Conservation (phyloP, 1,284 basidiomycete genomes). For the Ceratobasidium sp. region DNA sequence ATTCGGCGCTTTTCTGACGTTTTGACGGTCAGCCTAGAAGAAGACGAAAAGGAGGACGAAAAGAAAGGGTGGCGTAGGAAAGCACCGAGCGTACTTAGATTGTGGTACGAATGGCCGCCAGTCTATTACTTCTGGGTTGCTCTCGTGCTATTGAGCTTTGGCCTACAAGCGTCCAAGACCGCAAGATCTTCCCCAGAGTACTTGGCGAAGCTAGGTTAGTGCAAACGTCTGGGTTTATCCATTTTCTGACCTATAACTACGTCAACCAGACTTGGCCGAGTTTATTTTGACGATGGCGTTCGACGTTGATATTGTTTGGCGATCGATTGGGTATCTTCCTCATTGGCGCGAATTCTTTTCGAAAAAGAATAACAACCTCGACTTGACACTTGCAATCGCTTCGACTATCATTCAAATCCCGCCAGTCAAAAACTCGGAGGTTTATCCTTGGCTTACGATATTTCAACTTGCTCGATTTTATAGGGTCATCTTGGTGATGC, state of each 20-base stretch:
- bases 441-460: constrained; percentile 92
- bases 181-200: constrained; percentile 67
- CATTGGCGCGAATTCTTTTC: constrained; percentile 86
- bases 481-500: constrained; percentile 90
- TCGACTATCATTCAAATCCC: constrained; percentile 91
- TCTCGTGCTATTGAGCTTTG: constrained; percentile 78
- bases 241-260: background rate
- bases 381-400: constrained; percentile 83
- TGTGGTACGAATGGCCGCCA: constrained; percentile 45
- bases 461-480: constrained; percentile 94
- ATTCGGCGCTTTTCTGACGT: too few relatives aligned
- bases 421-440: constrained; percentile 70
- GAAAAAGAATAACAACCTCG: constrained; percentile 79
- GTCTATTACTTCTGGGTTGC: constrained; percentile 82
- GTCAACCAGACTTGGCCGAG: constrained; percentile 73
- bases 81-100: constrained; percentile 46
- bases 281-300: constrained; percentile 86
- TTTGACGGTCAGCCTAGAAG: too few relatives aligned
- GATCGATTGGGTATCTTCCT: constrained; percentile 80
- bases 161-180: constrained; percentile 82
- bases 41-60: constrained; percentile 69
- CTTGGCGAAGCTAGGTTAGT: constrained; percentile 59
- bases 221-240: background rate
- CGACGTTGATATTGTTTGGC: constrained; percentile 87
- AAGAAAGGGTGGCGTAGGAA: constrained; percentile 65